Evolutionary conservation across 306 rosid genomes (phyloP), one percentile per base, ranked within the genome.

Genomic region (Alnus glutinosa): DNA sequence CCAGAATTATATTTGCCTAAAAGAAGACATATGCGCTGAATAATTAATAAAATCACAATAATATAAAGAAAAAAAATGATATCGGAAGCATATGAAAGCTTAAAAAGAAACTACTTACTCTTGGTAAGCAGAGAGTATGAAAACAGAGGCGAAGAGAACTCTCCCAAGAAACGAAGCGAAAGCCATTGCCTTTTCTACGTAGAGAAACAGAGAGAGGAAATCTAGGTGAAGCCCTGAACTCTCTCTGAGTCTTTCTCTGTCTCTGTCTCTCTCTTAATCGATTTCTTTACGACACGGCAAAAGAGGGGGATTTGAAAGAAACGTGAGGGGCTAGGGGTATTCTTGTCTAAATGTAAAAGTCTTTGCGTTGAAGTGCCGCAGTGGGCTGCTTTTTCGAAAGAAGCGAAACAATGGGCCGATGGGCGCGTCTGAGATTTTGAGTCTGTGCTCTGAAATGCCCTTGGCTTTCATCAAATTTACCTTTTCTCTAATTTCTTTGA

Each of bases 91-190:
- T 28, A 59, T 5, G 32, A 28, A n/a, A 55, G 28, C 28, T n/a
- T 55, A 6, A 55, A 74, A 0, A 19, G 14, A 42, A 0, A 89
- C 84, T 79, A 89, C 85, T 81, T 19, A 89, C 93, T 89, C 85
- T 85, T 87, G 90, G 83, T 83, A 83, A 75, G 89, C 93, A 39
- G 90, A 83, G 82, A 89, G 89, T 66, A 89, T 87, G 82, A 89
- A 89, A 42, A 87, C 71, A 47, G 89, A 85, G 67, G 90, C 88
- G 77, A 89, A 89, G 69, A 89, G 88, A 57, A 87, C 89, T 85
- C 93, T 87, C 54, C 93, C 90, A 46, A 89, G 85, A 48, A 89
- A 89, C n/a, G 90, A 83, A 46, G 88, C 78, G 84, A 87, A 83
- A 16, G 88, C 88, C 93, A 89, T 87, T 28, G 28, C 47, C 15